Conservation (phyloP, 148 eudicot species). For the Rhododendron griersonianum region DNA sequence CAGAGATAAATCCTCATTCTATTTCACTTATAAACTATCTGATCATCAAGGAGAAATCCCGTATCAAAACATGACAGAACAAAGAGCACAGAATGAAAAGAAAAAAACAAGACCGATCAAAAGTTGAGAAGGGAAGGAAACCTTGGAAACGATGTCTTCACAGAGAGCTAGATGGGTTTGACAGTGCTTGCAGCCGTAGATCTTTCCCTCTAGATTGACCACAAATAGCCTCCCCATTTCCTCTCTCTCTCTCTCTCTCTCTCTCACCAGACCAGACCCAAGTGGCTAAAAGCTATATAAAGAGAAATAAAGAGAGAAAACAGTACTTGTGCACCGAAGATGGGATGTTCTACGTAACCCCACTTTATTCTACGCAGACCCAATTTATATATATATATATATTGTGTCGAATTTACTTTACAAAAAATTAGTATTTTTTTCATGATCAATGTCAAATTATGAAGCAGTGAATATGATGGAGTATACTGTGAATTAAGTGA, state of each 20-base stretch:
- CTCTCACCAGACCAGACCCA: background rate
- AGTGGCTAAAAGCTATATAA: background rate
- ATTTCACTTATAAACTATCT: background rate
- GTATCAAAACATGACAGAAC: background rate
- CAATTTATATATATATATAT: too few relatives aligned
- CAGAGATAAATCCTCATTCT: background rate
- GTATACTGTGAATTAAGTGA: background rate
- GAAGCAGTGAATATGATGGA: background rate
- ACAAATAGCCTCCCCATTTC: constrained; percentile 67
- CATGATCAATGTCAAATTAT: background rate
- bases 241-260: constrained; percentile 6
- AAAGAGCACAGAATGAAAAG: background rate
- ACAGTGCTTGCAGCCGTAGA: constrained; percentile 82
- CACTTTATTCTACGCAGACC: background rate
- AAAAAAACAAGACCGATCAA: background rate
- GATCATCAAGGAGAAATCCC: background rate
- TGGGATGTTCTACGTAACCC: background rate
- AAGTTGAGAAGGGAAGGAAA: constrained; percentile 10
- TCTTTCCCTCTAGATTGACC: constrained; percentile 68
- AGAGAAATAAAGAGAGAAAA: background rate
- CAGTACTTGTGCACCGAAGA: background rate
- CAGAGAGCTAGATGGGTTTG: constrained; percentile 61
- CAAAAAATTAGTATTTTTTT: too few relatives aligned
- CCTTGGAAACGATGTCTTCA: constrained; percentile 73
- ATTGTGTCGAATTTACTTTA: background rate